These are phyloP conservation scores for Hypomontagnella monticulosa DNA, from an alignment of 495 filamentous ascomycete species.

Conservation along the genomic window DNA sequence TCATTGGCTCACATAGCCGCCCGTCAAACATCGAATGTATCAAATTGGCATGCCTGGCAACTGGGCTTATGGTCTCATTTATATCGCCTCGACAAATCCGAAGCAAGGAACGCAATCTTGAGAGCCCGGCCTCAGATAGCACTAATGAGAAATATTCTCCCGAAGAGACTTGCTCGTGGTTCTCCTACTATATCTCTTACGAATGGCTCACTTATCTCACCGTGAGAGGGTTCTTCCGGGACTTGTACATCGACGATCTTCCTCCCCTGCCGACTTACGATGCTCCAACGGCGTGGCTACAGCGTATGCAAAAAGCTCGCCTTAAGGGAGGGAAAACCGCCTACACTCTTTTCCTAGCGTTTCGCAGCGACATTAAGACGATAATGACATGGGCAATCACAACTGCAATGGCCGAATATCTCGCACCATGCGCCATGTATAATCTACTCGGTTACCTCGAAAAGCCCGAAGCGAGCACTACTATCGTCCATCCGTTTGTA, in stretches of 20 bases:
- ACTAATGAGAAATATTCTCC: constrained; percentile 40
- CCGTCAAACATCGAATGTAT: constrained; percentile 15
- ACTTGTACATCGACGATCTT: constrained; percentile 48
- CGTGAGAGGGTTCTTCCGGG: constrained; percentile 41
- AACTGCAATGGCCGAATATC: constrained; percentile 43
- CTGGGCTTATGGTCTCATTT: constrained; percentile 14
- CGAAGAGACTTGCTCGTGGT: constrained; percentile 70
- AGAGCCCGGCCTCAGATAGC: background rate
- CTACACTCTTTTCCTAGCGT: constrained; percentile 39
- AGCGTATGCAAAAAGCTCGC: constrained; percentile 41
- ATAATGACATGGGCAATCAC: constrained; percentile 46
- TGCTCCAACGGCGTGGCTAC: constrained; percentile 41
- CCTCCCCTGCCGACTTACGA: constrained; percentile 48
- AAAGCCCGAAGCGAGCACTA: constrained; percentile 20
- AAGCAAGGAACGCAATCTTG: constrained; percentile 10
- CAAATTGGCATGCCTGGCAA: constrained; percentile 17
- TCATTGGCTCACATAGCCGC: constrained; percentile 13
- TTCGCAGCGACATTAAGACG: constrained; percentile 43
- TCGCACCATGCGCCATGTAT: constrained; percentile 45
- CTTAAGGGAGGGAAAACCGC: constrained; percentile 46
- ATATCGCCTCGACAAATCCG: constrained; percentile 13
- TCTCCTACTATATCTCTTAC: constrained; percentile 50
- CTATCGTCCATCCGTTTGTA: constrained; percentile 43
- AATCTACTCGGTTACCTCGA: constrained; percentile 45
- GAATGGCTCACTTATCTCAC: constrained; percentile 50